Conservation (phyloP, 1,139 yeast genomes). For the Protomyces inundatus region DNA sequence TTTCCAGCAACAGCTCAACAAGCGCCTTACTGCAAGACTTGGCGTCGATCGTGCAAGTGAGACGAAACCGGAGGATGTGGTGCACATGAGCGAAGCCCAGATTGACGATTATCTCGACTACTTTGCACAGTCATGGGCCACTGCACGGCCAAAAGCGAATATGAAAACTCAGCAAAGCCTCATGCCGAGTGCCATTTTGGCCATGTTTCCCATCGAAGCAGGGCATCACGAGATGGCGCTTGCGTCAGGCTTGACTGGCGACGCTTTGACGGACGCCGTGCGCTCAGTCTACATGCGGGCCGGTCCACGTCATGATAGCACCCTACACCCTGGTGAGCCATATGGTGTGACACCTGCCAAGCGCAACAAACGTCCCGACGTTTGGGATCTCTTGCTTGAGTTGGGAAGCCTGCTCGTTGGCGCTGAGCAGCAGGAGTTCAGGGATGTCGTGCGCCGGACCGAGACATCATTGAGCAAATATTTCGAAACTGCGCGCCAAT, state of each 20-base stretch:
- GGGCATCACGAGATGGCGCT: neutral
- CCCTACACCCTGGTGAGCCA: neutral
- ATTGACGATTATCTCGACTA: slow-evolving; percentile 14
- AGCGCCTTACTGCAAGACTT: neutral
- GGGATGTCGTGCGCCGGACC: neutral
- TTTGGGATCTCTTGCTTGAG: slow-evolving; percentile 8
- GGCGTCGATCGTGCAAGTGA: slow-evolving; percentile 13
- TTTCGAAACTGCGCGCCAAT: too few species aligned
- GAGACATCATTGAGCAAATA: too few species aligned
- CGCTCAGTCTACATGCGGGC: neutral
- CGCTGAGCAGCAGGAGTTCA: neutral
- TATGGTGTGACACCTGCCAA: neutral
- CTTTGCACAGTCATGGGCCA: slow-evolving; percentile 8
- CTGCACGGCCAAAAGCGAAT: neutral
- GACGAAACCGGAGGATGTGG: slow-evolving; percentile 5
- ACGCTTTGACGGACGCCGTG: neutral
- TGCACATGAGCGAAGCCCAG: slow-evolving; percentile 1
- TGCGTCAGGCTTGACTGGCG: neutral
- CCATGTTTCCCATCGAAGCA: slow-evolving; percentile 3
- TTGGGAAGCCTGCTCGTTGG: slow-evolving; percentile 5
- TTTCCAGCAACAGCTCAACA: neutral
- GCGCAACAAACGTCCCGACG: neutral
- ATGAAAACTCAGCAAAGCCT: neutral
- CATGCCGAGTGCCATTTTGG: slow-evolving; percentile 6
- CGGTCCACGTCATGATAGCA: neutral